phyloP scores from a whole-genome alignment of 306 rosid genomes.

The Quercus gilva region DNA sequence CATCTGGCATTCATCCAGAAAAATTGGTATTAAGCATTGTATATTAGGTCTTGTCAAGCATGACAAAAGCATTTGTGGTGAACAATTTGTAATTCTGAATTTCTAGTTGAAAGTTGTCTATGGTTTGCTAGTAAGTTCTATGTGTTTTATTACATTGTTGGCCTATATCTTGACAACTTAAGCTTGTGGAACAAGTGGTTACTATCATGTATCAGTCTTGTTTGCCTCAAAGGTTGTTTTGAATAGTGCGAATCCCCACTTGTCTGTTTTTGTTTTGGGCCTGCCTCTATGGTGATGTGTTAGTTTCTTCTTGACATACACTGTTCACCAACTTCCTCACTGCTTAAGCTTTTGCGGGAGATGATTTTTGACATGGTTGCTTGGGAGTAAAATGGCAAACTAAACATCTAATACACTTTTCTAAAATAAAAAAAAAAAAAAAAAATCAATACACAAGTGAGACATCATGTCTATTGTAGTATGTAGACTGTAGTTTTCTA shows the following conservation, averaged over 20 bases:
- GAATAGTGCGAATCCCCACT: not conserved
- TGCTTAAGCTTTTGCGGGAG: not conserved
- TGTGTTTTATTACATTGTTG: not conserved
- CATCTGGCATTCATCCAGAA: not conserved
- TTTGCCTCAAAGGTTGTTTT: not conserved
- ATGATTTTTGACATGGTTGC: not conserved
- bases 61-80: not conserved
- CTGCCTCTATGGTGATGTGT: not conserved
- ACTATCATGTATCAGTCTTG: not conserved
- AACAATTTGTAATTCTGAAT: not conserved
- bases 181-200: not conserved
- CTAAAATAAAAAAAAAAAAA: too few species aligned
- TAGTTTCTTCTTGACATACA: not conserved
- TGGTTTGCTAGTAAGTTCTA: not conserved
- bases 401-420: not conserved
- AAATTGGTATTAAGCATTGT: not conserved
- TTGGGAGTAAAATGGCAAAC: not conserved
- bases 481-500: too few species aligned
- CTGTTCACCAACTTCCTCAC: not conserved
- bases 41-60: not conserved
- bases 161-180: not conserved
- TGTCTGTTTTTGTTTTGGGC: not conserved
- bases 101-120: not conserved
- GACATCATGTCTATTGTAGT: too few species aligned
- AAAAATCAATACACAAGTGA: too few species aligned